These are phyloP conservation scores for Kwoniella bestiolae DNA, from an alignment of 768 basidiomycete species.

Conservation along the genomic window DNA sequence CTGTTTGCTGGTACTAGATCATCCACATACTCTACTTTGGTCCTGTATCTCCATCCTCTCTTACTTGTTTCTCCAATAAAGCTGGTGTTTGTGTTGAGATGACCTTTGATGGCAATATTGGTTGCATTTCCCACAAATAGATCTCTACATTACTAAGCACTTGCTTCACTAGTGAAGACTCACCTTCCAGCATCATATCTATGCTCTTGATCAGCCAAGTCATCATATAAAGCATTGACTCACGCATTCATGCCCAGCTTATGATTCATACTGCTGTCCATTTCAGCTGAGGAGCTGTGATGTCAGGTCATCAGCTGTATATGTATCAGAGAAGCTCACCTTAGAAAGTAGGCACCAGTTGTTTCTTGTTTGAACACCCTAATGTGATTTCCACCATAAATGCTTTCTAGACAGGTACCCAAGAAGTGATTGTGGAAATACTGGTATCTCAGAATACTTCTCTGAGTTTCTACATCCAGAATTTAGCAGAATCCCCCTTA, in stretches of 20 bases:
- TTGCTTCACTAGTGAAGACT: not conserved
- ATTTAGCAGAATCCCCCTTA: constrained; percentile 1
- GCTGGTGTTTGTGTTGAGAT: not conserved
- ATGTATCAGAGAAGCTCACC: too few relatives aligned
- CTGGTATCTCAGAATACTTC: constrained; percentile 27
- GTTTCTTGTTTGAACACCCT: constrained; percentile 32
- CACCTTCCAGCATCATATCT: constrained; percentile 14
- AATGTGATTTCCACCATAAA: constrained; percentile 36
- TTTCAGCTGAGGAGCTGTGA: constrained; percentile 14
- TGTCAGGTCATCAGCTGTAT: too few relatives aligned
- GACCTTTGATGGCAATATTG: constrained; percentile 1
- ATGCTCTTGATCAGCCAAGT: not conserved
- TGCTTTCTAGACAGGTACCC: constrained; percentile 31
- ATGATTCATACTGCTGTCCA: constrained; percentile 15
- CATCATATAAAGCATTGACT: not conserved
- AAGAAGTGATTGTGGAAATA: constrained; percentile 30
- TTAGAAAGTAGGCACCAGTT: constrained; percentile 35
- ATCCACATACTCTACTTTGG: constrained; percentile 8
- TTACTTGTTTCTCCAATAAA: constrained; percentile 9
- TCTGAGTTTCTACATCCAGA: constrained; percentile 24
- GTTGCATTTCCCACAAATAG: constrained; percentile 22
- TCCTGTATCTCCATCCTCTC: constrained; percentile 26
- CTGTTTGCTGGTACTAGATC: constrained; percentile 12
- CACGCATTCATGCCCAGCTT: constrained; percentile 15
- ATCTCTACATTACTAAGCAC: constrained; percentile 8